phyloP scores from a whole-genome alignment of 2,329 filamentous ascomycete species.

The Talaromyces sp. region DNA sequence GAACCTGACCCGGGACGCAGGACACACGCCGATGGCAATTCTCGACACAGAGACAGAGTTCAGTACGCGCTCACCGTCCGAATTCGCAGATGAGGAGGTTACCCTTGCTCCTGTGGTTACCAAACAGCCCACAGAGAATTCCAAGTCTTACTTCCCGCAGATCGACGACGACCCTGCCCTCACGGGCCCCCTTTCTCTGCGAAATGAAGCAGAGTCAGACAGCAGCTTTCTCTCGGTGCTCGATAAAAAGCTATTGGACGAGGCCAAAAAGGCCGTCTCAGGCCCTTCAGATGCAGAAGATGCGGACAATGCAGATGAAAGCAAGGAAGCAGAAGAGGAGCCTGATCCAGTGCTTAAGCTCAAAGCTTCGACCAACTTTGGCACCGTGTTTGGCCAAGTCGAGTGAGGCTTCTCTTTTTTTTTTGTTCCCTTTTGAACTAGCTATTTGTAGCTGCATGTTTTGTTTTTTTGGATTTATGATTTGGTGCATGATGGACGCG shows the following conservation, averaged over 20 bases:
- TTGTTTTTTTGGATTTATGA: background rate
- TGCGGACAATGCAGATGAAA: constrained; percentile 13
- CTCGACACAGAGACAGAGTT: constrained; percentile 30
- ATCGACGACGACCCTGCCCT: constrained; percentile 37
- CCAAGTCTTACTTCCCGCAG: constrained; percentile 37
- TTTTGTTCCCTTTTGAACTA: background rate
- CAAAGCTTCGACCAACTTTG: constrained; percentile 42
- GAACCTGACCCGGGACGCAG: constrained; percentile 36
- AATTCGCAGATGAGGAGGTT: constrained; percentile 21
- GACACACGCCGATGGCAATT: constrained; percentile 40
- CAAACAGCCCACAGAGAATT: constrained; percentile 28
- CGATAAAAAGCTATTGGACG: constrained; percentile 37
- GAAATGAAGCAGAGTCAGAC: constrained; percentile 36
- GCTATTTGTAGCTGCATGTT: background rate
- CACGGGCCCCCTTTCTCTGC: constrained; percentile 37
- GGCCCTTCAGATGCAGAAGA: constrained; percentile 19
- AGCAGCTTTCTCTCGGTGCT: constrained; percentile 36
- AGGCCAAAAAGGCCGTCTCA: constrained; percentile 29
- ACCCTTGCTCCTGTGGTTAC: constrained; percentile 28
- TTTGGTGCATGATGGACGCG: background rate
- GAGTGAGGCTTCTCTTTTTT: constrained; percentile 12
- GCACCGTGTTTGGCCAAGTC: constrained; percentile 38
- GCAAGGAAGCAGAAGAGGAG: constrained; percentile 14
- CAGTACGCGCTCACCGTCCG: constrained; percentile 19
- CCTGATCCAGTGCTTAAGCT: constrained; percentile 35